Base-by-base conservation (phyloP, 306 rosid genomes). In the Myrica gale region DNA sequence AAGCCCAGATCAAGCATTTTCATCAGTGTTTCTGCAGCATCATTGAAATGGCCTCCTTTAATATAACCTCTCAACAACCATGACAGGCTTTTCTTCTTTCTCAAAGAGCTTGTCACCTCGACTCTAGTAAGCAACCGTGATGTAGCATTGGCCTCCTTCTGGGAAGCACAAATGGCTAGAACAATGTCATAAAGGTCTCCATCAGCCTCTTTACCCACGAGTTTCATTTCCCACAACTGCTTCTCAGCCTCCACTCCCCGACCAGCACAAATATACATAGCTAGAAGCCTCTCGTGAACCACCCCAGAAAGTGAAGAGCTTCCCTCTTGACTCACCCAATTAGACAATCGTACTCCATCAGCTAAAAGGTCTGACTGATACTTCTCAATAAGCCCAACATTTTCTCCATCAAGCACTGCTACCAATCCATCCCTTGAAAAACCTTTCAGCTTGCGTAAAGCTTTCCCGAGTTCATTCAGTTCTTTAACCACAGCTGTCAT, bases 401-500 rank as follows among this genome's bases (percentile, higher is more conserved):
- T 87, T 82, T 88, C 89, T 9, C 54, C 61, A 72, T 89, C 97
- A 54, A 90, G 86, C 75, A 87, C 91, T 12, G 97, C 79, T 75
- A 88, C 39, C 15, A 86, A 63, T 39, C 97, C 92, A 0, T 77
- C 82, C 82, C 82, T 88, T 0, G 82, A 46, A n/a, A 79, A 90
- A 76, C 81, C 62, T 80, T 89, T 92, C 83, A 95, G 79, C 83
- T 90, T 90, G 75, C 97, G 91, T 32, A 95, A 82, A 75, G 96
- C 88, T 87, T 95, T 95, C 15, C 89, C 89, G 15, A 95, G 77
- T 76, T 89, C 97, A 63, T 92, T 92, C 70, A 95, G 91, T 80
- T 92, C 99, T 83, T 95, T 95, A 63, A 95, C 97, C 73, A 89
- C 92, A 45, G 97, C 97, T 50, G 97, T 90, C 99, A 95, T 90